A percentile compares a stretch with the other conserved stretches of the same genome.
Evolutionary conservation across 495 filamentous ascomycete species (phyloP).

Genomic region (Halenospora varia): DNA sequence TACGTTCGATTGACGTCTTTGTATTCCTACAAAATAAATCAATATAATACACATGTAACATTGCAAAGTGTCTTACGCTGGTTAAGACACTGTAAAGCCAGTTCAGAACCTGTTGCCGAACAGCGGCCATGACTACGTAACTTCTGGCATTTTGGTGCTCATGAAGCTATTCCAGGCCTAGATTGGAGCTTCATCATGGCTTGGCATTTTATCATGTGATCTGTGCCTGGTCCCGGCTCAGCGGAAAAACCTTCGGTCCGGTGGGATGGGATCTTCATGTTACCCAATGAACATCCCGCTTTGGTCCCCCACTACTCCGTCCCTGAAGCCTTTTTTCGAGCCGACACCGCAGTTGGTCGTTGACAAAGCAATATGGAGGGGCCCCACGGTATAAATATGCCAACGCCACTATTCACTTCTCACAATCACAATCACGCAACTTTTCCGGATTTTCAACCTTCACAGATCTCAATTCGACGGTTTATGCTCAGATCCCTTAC

Average conservation of each 20-base stretch:
- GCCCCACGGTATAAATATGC: not conserved
- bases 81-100: conserved; percentile 92
- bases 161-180: not conserved
- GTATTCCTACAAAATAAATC: conserved; percentile 65
- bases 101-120: conserved; percentile 83
- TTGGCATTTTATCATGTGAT: not conserved
- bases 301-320: too few relatives aligned
- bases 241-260: too few relatives aligned
- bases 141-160: conserved; percentile 10
- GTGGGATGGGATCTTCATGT: too few relatives aligned
- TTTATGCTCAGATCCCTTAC: conserved; percentile 12
- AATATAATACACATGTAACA: not conserved
- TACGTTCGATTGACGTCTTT: conserved; percentile 88
- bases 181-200: not conserved
- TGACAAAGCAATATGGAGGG: not conserved
- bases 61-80: conserved; percentile 49
- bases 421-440: not conserved
- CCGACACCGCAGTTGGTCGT: not conserved
- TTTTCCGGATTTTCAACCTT: not conserved
- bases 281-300: too few relatives aligned
- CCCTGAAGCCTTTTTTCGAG: conserved; percentile 2
- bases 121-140: conserved; percentile 56
- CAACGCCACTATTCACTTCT: not conserved
- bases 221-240: not conserved
- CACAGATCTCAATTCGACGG: not conserved